Evolutionary conservation across 495 filamentous ascomycete genomes (phyloP).

Genomic region (Aspergillus conjunctus): DNA sequence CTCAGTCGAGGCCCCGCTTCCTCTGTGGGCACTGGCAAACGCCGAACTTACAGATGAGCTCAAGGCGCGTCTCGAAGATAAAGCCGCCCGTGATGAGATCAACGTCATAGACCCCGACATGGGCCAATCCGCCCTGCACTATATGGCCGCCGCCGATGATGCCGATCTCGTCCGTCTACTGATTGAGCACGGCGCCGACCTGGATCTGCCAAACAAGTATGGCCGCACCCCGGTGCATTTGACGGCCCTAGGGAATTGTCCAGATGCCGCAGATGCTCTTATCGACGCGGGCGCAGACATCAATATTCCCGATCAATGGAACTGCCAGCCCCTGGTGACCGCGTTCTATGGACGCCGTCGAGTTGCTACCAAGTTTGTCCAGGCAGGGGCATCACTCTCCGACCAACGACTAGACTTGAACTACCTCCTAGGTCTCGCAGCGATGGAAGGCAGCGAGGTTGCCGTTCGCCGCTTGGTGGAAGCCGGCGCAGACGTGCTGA

Average conservation of each 20-base stretch:
- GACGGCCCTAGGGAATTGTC: not conserved
- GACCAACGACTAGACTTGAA: not conserved
- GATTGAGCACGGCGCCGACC: constrained; percentile 6
- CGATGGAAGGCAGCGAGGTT: not conserved
- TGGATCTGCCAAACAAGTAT: constrained; percentile 9
- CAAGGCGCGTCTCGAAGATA: not conserved
- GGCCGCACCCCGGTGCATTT: constrained; percentile 9
- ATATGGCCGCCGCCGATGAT: not conserved
- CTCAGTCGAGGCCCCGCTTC: not conserved
- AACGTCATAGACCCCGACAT: constrained; percentile 14
- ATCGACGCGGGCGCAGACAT: constrained; percentile 3
- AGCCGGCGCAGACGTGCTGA: constrained; percentile 5
- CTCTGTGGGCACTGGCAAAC: constrained; percentile 5
- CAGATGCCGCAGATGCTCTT: not conserved
- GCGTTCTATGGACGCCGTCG: not conserved
- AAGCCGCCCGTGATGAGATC: not conserved
- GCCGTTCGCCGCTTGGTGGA: constrained; percentile 2
- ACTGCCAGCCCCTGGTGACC: not conserved
- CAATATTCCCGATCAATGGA: not conserved
- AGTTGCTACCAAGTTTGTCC: not conserved
- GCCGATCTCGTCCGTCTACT: not conserved
- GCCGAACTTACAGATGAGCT: not conserved
- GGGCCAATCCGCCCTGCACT: constrained; percentile 15
- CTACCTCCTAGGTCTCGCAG: not conserved
- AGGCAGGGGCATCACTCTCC: not conserved